Percentiles rank a stretch among this genome's conserved stretches.
Conservation (phyloP, 495 filamentous ascomycete genomes). For the Astrothelium macrocarpum region DNA sequence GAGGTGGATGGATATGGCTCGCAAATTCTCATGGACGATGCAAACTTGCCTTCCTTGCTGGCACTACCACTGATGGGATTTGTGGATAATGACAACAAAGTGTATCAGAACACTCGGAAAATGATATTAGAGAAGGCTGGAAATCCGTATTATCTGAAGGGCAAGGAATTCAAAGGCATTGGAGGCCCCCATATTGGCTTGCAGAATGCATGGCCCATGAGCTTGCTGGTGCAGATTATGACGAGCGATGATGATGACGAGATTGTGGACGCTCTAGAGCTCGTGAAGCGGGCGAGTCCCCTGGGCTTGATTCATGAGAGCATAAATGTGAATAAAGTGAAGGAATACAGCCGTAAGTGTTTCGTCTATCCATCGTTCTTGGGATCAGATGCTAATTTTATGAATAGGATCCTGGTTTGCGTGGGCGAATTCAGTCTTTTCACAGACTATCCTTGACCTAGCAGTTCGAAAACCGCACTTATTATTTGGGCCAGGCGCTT, state of each 20-base stretch:
- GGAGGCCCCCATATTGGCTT: slow-evolving; percentile 80
- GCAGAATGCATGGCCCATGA: slow-evolving; percentile 95
- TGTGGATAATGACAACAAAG: slow-evolving; percentile 50
- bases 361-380: background rate
- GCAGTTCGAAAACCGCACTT: slow-evolving; percentile 78
- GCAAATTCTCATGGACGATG: slow-evolving; percentile 90
- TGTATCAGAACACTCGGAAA: slow-evolving; percentile 82
- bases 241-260: slow-evolving; percentile 82
- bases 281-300: slow-evolving; percentile 61
- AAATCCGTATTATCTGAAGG: slow-evolving; percentile 85
- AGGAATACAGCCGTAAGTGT: slow-evolving; percentile 64
- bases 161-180: slow-evolving; percentile 74
- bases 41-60: slow-evolving; percentile 85
- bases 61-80: slow-evolving; percentile 85
- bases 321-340: slow-evolving; percentile 66
- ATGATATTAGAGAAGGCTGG: slow-evolving; percentile 73
- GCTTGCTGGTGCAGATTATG: slow-evolving; percentile 78
- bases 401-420: slow-evolving; percentile 80
- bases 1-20: slow-evolving; percentile 96
- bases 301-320: slow-evolving; percentile 88
- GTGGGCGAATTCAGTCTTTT: slow-evolving; percentile 95
- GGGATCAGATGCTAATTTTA: slow-evolving; percentile 24
- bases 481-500: slow-evolving; percentile 56
- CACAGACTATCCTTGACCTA: slow-evolving; percentile 84
- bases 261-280: slow-evolving; percentile 58